Evolutionary conservation across 2,329 filamentous ascomycete genomes (phyloP), one percentile per base, ranked within the genome.

Genomic region (Clonostachys byssicola): DNA sequence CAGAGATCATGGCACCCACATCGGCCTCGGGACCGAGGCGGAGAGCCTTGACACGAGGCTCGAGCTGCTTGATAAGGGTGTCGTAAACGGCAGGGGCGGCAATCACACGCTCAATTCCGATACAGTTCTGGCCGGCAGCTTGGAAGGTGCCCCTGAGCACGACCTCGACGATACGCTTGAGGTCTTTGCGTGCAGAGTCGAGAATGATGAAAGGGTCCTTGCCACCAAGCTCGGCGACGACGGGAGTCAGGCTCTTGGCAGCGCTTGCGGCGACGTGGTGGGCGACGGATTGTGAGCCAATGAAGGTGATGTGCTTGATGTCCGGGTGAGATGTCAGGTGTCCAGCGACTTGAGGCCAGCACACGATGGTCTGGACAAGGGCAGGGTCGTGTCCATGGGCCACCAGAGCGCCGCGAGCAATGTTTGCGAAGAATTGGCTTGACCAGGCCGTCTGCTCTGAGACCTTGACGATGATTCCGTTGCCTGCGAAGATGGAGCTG

Each of bases 391-490:
- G 85, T 1, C 91, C 91, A 62, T 94, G 95, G 14, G 86, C 89
- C 30, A 78, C 72, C 34, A 99, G 80, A 6, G 94, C 92, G 42
- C 83, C 84, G 40, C 87, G 84, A 16, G 86, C 87, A 50, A 97
- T 88, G 44, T 78, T 78, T 40, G 86, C 77, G 63, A 96, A 97
- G 74, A 92, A 96, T 8, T 73, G 66, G 8, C 88, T 86, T 51
- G 87, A 95, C 94, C 94, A 99, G 46, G 92, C 92, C 1, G 92
- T 97, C 66, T 92, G 89, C 68, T 99, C 94, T 44, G 90, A 96
- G 43, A 88, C 89, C 71, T 99, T 99, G 65, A 97, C 87, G 40
- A 99, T 76, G 54, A 97, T 86, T 45, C 83, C 89, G 62, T 97
- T 96, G 42, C 94, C 94, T 13, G 92, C 79, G 63, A 97, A 97